Conservation (phyloP, 129 eudicot genomes). For the Tagetes erecta region DNA sequence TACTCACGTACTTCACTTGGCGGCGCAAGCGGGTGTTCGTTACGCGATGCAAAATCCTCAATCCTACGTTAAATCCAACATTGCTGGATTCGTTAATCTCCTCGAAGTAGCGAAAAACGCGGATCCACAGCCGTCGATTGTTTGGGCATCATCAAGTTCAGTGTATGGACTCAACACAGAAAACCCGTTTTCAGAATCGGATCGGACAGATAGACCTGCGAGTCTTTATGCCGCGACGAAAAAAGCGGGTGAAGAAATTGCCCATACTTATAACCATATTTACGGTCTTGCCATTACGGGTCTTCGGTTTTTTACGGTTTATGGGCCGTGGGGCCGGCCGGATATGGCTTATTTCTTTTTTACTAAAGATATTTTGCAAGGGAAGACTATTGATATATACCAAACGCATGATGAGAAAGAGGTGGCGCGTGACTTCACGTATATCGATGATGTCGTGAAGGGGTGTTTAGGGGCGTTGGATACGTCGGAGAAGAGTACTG, state of each 20-base stretch:
- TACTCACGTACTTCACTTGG: constrained; percentile 58
- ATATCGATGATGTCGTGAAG: constrained; percentile 66
- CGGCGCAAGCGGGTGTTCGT: constrained; percentile 79
- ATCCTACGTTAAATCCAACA: constrained; percentile 56
- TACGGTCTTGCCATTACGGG: constrained; percentile 73
- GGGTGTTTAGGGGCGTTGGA: constrained; percentile 79
- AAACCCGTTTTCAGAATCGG: constrained; percentile 60
- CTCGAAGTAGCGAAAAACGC: constrained; percentile 57
- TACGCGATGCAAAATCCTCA: constrained; percentile 78
- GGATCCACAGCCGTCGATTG: constrained; percentile 73
- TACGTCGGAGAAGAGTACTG: constrained; percentile 83
- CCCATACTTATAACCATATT: constrained; percentile 70
- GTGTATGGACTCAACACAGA: constrained; percentile 66
- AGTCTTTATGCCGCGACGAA: constrained; percentile 78
- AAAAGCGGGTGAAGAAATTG: constrained; percentile 76
- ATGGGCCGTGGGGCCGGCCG: constrained; percentile 87
- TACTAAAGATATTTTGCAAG: constrained; percentile 62
- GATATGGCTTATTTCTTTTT: constrained; percentile 85
- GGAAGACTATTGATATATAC: constrained; percentile 51
- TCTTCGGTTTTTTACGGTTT: constrained; percentile 65
- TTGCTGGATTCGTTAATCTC: constrained; percentile 67
- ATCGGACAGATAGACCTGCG: constrained; percentile 74
- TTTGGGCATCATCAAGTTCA: constrained; percentile 77
- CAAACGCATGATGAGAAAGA: constrained; percentile 51
- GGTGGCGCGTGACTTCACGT: constrained; percentile 91